phyloP scores from a whole-genome alignment of 176 grass and related monocot genomes.

The Musa acuminata region DNA sequence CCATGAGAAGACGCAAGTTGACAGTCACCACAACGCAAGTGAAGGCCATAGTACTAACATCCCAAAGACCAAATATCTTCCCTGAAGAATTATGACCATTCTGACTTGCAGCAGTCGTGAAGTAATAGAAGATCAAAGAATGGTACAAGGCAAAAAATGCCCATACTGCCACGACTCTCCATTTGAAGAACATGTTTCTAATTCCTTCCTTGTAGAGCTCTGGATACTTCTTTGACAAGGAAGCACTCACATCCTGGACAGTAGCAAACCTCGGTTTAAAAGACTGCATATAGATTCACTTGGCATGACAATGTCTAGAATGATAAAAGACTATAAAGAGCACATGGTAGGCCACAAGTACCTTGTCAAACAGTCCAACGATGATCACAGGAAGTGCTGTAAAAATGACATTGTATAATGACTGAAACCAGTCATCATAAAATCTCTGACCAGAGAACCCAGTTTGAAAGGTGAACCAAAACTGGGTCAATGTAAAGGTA shows the following conservation, averaged over 20 bases:
- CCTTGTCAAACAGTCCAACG: slow-evolving; percentile 97
- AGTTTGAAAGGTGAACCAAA: slow-evolving; percentile 99
- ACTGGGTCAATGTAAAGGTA: slow-evolving; percentile 98
- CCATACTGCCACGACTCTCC: slow-evolving; percentile 80
- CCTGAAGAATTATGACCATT: slow-evolving; percentile 73
- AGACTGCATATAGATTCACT: neutral
- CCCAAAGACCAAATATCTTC: slow-evolving; percentile 90
- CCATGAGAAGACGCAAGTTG: slow-evolving; percentile 93
- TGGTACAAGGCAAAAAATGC: slow-evolving; percentile 94
- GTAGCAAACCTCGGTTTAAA: slow-evolving; percentile 25
- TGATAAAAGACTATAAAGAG: slow-evolving; percentile 11
- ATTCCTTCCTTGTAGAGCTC: slow-evolving; percentile 96
- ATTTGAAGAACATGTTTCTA: slow-evolving; percentile 82
- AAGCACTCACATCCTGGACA: slow-evolving; percentile 79
- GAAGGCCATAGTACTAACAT: slow-evolving; percentile 97
- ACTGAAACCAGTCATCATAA: slow-evolving; percentile 99
- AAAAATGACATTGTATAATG: slow-evolving; percentile 97
- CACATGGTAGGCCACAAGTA: slow-evolving; percentile 23
- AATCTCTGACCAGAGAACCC: slow-evolving; percentile 96
- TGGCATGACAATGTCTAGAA: neutral
- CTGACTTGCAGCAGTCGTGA: slow-evolving; percentile 74
- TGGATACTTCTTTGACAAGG: slow-evolving; percentile 78
- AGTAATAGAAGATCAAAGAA: slow-evolving; percentile 89
- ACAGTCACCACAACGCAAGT: slow-evolving; percentile 96
- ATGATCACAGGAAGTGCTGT: slow-evolving; percentile 90